phyloP scores from a whole-genome alignment of 345 rosid genomes.

The Clarkia xantiana region DNA sequence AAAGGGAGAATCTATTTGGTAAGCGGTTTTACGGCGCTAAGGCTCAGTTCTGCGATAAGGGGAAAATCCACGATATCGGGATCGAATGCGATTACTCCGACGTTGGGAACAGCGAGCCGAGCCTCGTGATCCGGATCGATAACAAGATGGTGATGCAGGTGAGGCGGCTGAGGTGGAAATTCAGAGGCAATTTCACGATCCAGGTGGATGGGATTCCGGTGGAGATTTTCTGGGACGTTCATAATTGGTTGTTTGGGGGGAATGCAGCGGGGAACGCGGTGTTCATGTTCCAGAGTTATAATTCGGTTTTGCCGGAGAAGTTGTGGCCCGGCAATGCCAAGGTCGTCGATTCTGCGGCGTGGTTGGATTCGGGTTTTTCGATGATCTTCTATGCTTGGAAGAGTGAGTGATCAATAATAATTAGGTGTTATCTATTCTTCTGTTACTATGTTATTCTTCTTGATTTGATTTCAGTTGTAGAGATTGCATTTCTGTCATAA shows the following conservation, averaged over 20 bases:
- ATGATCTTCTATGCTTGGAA: slow-evolving; percentile 29
- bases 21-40: slow-evolving; percentile 60
- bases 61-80: slow-evolving; percentile 44
- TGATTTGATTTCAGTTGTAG: too few species aligned
- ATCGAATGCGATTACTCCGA: slow-evolving; percentile 90
- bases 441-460: too few species aligned
- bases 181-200: slow-evolving; percentile 77
- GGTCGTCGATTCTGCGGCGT: slow-evolving; percentile 14
- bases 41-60: slow-evolving; percentile 58
- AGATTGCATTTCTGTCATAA: too few species aligned
- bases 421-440: too few species aligned
- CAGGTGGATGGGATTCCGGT: slow-evolving; percentile 69
- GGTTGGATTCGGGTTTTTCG: slow-evolving; percentile 18
- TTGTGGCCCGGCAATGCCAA: slow-evolving; percentile 11
- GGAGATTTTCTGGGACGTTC: slow-evolving; percentile 80
- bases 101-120: slow-evolving; percentile 38
- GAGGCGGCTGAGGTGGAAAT: slow-evolving; percentile 83
- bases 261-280: slow-evolving; percentile 60
- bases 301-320: slow-evolving; percentile 15
- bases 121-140: slow-evolving; percentile 68
- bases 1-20: slow-evolving; percentile 71
- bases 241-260: too few species aligned
- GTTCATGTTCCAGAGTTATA: slow-evolving; percentile 78
- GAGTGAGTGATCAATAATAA: slow-evolving; percentile 11
- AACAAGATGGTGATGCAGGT: slow-evolving; percentile 62